A percentile compares a stretch with the other conserved stretches of the same genome.
These are phyloP conservation scores for Taphrina betulina DNA, from an alignment of 1,139 yeast species.

Conservation along the genomic window DNA sequence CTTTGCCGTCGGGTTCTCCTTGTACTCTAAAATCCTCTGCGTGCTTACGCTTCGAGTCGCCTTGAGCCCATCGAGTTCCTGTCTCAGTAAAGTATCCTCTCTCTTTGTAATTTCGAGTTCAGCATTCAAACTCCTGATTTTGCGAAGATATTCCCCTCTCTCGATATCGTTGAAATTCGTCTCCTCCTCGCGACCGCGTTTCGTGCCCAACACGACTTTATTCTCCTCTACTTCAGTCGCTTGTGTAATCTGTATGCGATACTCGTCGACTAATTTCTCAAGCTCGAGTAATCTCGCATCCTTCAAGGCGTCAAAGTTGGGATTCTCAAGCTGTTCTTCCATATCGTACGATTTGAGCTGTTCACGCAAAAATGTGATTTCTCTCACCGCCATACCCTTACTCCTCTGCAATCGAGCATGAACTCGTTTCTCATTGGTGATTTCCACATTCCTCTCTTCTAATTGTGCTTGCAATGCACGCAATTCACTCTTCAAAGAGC, in stretches of 20 bases:
- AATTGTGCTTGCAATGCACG: not conserved
- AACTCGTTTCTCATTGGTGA: conserved; percentile 4
- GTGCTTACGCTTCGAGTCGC: conserved; percentile 44
- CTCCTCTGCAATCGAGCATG: conserved; percentile 55
- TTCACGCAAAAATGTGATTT: conserved; percentile 58
- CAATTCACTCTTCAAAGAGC: conserved; percentile 44
- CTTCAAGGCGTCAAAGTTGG: conserved; percentile 39
- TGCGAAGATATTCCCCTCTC: conserved; percentile 42
- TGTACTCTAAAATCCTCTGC: conserved; percentile 60
- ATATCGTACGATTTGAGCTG: conserved; percentile 48
- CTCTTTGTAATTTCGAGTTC: conserved; percentile 43
- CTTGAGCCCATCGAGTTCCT: conserved; percentile 46
- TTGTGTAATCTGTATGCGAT: conserved; percentile 55
- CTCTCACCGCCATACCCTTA: conserved; percentile 57
- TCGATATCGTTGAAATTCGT: conserved; percentile 25
- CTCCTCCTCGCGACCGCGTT: conserved; percentile 37
- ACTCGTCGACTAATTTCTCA: conserved; percentile 57
- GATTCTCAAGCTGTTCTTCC: conserved; percentile 42
- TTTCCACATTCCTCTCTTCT: not conserved
- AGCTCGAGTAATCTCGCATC: conserved; percentile 48
- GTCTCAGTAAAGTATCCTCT: conserved; percentile 46
- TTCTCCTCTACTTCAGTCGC: conserved; percentile 45
- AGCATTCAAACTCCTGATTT: conserved; percentile 42
- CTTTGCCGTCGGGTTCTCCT: conserved; percentile 64
- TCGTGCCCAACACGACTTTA: conserved; percentile 41